phyloP scores from a whole-genome alignment of 1,284 basidiomycete species.

The Hymenochaete sp. region DNA sequence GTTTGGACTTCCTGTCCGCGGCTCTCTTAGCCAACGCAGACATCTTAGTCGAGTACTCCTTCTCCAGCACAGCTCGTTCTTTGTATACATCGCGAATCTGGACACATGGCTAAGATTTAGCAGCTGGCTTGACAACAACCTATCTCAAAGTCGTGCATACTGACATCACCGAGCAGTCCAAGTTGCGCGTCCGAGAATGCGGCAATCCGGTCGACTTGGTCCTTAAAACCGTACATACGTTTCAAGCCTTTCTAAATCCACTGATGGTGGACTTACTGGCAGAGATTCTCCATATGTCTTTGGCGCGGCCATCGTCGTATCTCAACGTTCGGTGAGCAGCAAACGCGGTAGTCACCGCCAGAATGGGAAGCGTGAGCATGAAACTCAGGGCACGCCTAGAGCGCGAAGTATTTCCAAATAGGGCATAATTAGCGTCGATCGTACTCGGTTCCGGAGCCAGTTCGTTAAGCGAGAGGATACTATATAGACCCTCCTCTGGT shows the following conservation, averaged over 20 bases:
- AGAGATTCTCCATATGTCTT: constrained; percentile 11
- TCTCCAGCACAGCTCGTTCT: constrained; percentile 58
- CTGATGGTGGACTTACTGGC: constrained; percentile 9
- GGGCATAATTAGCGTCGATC: too few species aligned
- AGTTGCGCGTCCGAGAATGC: constrained; percentile 53
- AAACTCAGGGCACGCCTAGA: too few species aligned
- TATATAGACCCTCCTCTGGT: constrained; percentile 2
- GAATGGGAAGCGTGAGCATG: too few species aligned
- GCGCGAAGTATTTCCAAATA: too few species aligned
- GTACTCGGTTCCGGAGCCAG: too few species aligned
- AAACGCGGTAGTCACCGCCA: too few species aligned
- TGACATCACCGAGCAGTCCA: constrained; percentile 53
- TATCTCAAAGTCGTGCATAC: constrained; percentile 22
- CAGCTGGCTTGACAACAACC: constrained; percentile 9
- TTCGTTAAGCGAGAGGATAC: too few species aligned
- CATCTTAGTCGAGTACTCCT: constrained; percentile 66
- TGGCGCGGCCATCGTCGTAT: constrained; percentile 6
- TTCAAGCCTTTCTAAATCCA: not conserved
- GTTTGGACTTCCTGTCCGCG: constrained; percentile 59
- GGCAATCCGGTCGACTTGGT: constrained; percentile 33
- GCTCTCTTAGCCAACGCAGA: constrained; percentile 58
- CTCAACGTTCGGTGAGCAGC: too few species aligned
- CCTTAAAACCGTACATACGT: constrained; percentile 22
- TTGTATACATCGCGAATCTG: constrained; percentile 66
- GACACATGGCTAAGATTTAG: not conserved